A percentile compares a stretch with the other conserved stretches of the same genome.
phyloP scores from a whole-genome alignment of 495 filamentous ascomycete species.

The Jackrogersella multiformis region DNA sequence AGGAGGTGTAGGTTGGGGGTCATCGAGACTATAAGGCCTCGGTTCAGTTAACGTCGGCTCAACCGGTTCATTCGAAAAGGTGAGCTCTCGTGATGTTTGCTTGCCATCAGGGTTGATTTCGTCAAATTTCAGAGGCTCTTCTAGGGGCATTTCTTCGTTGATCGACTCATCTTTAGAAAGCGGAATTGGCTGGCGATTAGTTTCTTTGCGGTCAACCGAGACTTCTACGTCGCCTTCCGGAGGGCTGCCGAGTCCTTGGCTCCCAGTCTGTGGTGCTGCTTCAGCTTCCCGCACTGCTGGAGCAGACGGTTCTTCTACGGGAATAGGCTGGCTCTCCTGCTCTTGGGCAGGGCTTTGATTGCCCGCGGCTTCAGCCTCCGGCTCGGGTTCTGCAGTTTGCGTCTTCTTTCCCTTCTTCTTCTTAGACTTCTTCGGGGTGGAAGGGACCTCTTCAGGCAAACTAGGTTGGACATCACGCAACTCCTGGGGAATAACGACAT shows the following conservation, averaged over 20 bases:
- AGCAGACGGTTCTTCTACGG: background rate
- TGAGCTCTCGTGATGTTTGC: constrained; percentile 5
- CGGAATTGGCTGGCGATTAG: background rate
- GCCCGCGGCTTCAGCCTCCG: background rate
- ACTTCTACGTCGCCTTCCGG: constrained; percentile 9
- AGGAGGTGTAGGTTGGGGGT: background rate
- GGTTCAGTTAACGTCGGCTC: constrained; percentile 2
- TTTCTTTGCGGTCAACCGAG: background rate
- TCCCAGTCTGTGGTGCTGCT: constrained; percentile 6
- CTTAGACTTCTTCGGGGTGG: constrained; percentile 37
- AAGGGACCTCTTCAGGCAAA: constrained; percentile 19
- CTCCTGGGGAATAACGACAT: constrained; percentile 4
- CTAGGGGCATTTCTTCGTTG: background rate
- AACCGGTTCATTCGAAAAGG: background rate
- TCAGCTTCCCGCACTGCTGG: constrained; percentile 10
- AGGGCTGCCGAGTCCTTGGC: background rate
- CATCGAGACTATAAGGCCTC: background rate
- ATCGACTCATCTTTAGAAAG: background rate
- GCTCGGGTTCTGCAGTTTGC: constrained; percentile 12
- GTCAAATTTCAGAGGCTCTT: background rate
- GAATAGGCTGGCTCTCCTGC: constrained; percentile 7
- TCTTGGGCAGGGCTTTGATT: constrained; percentile 3
- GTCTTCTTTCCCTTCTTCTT: constrained; percentile 35
- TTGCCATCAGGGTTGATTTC: background rate
- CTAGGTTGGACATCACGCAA: constrained; percentile 2